Percentiles rank a stretch among this genome's conserved stretches.
Evolutionary conservation across 1,139 yeast species (phyloP).

Genomic region (Pichia sp.): DNA sequence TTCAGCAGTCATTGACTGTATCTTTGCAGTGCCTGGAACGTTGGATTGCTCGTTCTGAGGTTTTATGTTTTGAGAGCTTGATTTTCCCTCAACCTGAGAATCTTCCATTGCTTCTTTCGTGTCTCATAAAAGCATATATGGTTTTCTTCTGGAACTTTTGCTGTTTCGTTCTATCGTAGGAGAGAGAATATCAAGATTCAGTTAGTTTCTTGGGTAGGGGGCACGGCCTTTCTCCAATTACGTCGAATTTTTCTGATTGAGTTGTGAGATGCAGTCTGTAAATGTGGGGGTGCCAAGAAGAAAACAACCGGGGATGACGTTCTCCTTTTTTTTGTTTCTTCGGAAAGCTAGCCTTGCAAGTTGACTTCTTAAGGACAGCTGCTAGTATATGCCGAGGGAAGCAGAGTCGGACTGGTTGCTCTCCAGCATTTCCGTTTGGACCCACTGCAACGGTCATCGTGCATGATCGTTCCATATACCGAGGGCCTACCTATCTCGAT

Average conservation of each 20-base stretch:
- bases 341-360: background rate
- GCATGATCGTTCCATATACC: background rate
- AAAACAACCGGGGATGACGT: background rate
- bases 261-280: background rate
- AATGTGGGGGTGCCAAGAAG: background rate
- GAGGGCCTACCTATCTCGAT: background rate
- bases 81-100: slow-evolving; percentile 5
- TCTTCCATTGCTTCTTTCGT: slow-evolving; percentile 3
- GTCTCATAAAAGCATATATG: background rate
- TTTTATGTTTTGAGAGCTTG: background rate
- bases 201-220: background rate
- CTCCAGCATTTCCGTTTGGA: background rate
- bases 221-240: background rate
- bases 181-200: background rate
- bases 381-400: background rate
- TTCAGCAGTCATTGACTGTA: background rate
- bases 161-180: background rate
- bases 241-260: background rate
- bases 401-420: background rate
- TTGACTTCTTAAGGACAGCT: background rate
- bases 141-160: background rate
- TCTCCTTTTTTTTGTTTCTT: background rate
- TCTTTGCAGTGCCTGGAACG: background rate
- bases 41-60: background rate
- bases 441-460: background rate